Evolutionary conservation across 2,329 filamentous ascomycete species (phyloP), one percentile per base, ranked within the genome.

Genomic region (Paraconiothyrium sp.): DNA sequence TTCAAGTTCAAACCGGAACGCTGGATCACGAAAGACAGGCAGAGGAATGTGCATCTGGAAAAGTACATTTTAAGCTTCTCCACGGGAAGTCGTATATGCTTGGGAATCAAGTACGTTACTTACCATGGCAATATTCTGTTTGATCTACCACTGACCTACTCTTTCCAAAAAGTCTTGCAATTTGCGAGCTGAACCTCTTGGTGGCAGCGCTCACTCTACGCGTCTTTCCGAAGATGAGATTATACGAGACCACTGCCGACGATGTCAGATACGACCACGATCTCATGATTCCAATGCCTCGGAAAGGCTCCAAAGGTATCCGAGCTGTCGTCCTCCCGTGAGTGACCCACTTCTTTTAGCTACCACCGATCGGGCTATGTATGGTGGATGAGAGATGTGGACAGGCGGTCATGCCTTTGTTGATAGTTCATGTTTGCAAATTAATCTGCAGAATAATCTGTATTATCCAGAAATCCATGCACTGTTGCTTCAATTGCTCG

Each of bases 1-100:
- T 22, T 49, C 11, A 41, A 57, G n/a, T 72, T 72, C 58, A 46
- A 43, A 11, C 69, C 68, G 1, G 66, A 75, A 54, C 64, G 73
- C 10, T 76, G 71, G 73, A 59, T 75, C 4, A 55, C 41, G 37
- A 54, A 51, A 46, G 49, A 61, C 24, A 47, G 37, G 11, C 27
- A 51, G 32, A 44, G 51, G 27, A 49, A 46, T 43, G 44, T 32
- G 8, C 39, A 58, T 30, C 47, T 62, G 37, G 52, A 62, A 27
- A 62, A 57, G 56, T 39, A 56, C 20, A 37, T 59, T 22, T 37
- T 62, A 14, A 44, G 43, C 22, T 62, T 62, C 44, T 58, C 47
- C 13, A 69, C 64, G 48, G 70, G 70, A 27, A 66, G 56, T 24
- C 30, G 69, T 30, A 48, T 48, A 48, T 48, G 46, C 24, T 48